phyloP scores from a whole-genome alignment of 805 yeast species.

The Millerozyma miso region DNA sequence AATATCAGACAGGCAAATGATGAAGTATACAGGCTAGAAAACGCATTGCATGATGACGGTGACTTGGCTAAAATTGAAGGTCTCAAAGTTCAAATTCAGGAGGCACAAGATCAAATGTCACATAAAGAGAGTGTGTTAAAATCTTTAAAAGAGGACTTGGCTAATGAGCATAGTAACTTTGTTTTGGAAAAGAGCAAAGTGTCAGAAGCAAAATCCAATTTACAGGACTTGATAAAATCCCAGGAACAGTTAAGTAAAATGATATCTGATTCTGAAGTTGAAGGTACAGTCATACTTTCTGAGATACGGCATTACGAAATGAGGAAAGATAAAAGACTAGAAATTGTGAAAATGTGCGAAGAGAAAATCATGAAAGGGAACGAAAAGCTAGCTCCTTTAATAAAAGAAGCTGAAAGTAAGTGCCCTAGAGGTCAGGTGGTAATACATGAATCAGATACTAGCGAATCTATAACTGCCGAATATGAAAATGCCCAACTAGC shows the following conservation, averaged over 20 bases:
- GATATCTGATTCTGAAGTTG: constrained; percentile 12
- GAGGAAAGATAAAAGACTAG: constrained; percentile 9
- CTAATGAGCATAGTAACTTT: constrained; percentile 6
- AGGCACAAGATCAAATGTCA: constrained; percentile 21
- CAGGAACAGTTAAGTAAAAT: constrained; percentile 7
- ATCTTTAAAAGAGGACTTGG: constrained; percentile 23
- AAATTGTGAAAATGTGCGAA: constrained; percentile 7
- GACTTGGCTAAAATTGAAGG: constrained; percentile 39
- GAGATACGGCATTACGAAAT: constrained; percentile 9
- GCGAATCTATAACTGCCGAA: constrained; percentile 47
- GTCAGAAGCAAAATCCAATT: constrained; percentile 15
- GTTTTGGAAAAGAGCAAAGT: constrained; percentile 16
- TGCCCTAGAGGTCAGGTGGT: constrained; percentile 48
- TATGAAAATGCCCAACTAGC: constrained; percentile 42
- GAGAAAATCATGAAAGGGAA: constrained; percentile 11
- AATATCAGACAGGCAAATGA: constrained; percentile 11
- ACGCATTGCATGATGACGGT: constrained; percentile 41
- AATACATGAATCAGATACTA: constrained; percentile 35
- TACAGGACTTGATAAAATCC: constrained; percentile 9
- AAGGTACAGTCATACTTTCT: constrained; percentile 9
- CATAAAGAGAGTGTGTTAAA: constrained; percentile 24
- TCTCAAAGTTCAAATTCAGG: constrained; percentile 29
- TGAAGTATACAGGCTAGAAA: constrained; percentile 29
- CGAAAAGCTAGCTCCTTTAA: constrained; percentile 12
- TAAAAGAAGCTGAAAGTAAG: constrained; percentile 28